Percentiles rank a stretch among this genome's conserved stretches.
phyloP scores from a whole-genome alignment of 345 rosid species.

The Citrus cavaleriei region DNA sequence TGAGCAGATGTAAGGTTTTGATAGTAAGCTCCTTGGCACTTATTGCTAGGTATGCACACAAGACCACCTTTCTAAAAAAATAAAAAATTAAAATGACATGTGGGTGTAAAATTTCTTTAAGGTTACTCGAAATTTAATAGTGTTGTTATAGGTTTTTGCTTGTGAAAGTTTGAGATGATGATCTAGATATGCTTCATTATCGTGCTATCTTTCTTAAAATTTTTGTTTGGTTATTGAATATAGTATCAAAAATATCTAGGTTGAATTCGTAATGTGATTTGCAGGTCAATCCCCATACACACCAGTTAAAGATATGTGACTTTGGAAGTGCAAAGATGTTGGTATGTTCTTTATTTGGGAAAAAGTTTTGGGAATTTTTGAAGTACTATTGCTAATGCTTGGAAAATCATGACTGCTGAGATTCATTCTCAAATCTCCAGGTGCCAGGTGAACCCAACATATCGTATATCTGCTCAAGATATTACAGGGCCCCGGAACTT shows the following conservation, averaged over 20 bases:
- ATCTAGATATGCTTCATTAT: not conserved
- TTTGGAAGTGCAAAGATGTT: slow-evolving; percentile 98
- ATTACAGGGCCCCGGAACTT: slow-evolving; percentile 98
- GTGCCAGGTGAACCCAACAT: slow-evolving; percentile 98
- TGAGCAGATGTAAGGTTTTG: not conserved
- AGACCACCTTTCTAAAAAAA: not conserved
- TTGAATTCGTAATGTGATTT: slow-evolving; percentile 19
- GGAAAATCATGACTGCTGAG: not conserved
- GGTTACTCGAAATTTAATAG: not conserved
- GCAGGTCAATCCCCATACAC: slow-evolving; percentile 89
- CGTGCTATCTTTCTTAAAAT: not conserved
- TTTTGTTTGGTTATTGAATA: not conserved
- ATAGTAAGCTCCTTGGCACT: not conserved
- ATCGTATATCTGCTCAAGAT: slow-evolving; percentile 94
- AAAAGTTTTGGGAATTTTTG: not conserved
- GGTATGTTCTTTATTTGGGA: slow-evolving; percentile 46
- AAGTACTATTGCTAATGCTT: slow-evolving; percentile 1
- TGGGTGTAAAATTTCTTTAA: not conserved
- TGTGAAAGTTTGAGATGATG: not conserved
- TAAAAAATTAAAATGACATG: not conserved
- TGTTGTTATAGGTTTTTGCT: not conserved
- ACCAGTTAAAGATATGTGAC: slow-evolving; percentile 91
- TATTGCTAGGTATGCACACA: not conserved
- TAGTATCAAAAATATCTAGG: not conserved
- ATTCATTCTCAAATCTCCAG: slow-evolving; percentile 35